Percentiles rank a stretch among this genome's conserved stretches.
phyloP scores from a whole-genome alignment of 306 rosid species.

The Morella rubra region DNA sequence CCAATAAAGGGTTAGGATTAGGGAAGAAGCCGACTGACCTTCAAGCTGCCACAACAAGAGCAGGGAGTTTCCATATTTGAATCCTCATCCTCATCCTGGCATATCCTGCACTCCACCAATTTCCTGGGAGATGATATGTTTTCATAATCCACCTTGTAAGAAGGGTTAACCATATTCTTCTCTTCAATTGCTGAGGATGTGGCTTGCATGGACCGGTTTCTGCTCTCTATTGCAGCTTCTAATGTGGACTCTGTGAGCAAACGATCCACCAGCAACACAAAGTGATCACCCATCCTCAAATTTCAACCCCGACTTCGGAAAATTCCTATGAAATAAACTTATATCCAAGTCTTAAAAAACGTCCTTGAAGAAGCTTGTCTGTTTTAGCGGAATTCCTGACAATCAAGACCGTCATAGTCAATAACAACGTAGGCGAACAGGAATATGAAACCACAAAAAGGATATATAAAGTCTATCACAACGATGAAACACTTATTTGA shows the following conservation, averaged over 20 bases:
- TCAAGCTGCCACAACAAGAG: conserved; percentile 93
- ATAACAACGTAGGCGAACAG: conserved; percentile 23
- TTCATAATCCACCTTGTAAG: conserved; percentile 39
- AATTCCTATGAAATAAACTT: conserved; percentile 16
- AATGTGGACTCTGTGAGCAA: conserved; percentile 90
- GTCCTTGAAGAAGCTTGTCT: conserved; percentile 24
- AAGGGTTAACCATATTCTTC: conserved; percentile 34
- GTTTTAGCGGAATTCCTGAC: conserved; percentile 35
- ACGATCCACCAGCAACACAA: conserved; percentile 86
- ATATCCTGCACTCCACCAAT: conserved; percentile 83
- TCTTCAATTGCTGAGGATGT: conserved; percentile 50
- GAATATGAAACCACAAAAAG: not conserved
- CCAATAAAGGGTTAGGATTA: not conserved
- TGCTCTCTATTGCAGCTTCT: conserved; percentile 84
- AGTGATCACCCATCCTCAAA: conserved; percentile 85
- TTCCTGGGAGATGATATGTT: conserved; percentile 43
- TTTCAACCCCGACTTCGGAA: conserved; percentile 19
- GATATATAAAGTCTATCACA: no score
- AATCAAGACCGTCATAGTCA: conserved; percentile 18
- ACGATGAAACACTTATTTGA: not conserved
- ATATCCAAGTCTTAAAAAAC: conserved; percentile 12
- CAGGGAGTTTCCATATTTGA: conserved; percentile 95
- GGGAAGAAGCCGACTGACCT: conserved; percentile 44
- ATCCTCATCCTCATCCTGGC: conserved; percentile 94
- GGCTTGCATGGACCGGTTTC: conserved; percentile 58